A percentile compares a stretch with the other conserved stretches of the same genome.
These are phyloP conservation scores for Hyphochytrium catenoides DNA, from an alignment of 352 stramenopile species.

Conservation along the genomic window DNA sequence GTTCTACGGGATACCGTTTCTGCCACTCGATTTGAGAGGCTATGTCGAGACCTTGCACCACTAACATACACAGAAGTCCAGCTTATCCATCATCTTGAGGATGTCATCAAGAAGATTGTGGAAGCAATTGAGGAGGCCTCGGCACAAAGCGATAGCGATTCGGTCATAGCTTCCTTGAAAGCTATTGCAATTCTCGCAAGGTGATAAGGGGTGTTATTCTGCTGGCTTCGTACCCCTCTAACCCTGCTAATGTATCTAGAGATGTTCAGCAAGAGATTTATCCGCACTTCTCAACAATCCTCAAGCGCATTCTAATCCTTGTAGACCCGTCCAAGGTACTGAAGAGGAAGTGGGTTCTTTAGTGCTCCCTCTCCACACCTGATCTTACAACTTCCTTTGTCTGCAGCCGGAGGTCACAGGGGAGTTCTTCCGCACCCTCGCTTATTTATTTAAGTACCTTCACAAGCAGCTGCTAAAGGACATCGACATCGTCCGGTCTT, in stretches of 20 bases:
- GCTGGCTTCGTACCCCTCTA: background rate
- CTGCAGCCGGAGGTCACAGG: constrained; percentile 52
- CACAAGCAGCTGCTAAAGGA: constrained; percentile 48
- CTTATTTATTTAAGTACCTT: constrained; percentile 65
- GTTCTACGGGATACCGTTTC: no score
- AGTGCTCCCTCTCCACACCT: background rate
- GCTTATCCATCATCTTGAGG: constrained; percentile 42
- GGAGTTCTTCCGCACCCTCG: constrained; percentile 68
- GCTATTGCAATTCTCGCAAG: constrained; percentile 43
- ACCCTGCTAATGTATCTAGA: constrained; percentile 1
- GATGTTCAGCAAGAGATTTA: constrained; percentile 64
- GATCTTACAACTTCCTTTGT: background rate
- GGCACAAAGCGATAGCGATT: constrained; percentile 33
- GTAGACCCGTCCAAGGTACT: constrained; percentile 56
- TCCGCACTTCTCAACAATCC: constrained; percentile 28
- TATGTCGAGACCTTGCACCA: no score
- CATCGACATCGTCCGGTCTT: constrained; percentile 67
- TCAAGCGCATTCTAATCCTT: constrained; percentile 38
- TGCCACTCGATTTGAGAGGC: no score
- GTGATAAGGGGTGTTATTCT: no score
- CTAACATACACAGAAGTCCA: no score
- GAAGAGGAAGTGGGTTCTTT: no score
- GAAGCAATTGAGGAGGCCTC: constrained; percentile 20
- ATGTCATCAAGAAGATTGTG: constrained; percentile 31
- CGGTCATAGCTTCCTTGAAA: constrained; percentile 43